Evolutionary conservation across 805 yeast species (phyloP).

Genomic region (Teunomyces atbi): DNA sequence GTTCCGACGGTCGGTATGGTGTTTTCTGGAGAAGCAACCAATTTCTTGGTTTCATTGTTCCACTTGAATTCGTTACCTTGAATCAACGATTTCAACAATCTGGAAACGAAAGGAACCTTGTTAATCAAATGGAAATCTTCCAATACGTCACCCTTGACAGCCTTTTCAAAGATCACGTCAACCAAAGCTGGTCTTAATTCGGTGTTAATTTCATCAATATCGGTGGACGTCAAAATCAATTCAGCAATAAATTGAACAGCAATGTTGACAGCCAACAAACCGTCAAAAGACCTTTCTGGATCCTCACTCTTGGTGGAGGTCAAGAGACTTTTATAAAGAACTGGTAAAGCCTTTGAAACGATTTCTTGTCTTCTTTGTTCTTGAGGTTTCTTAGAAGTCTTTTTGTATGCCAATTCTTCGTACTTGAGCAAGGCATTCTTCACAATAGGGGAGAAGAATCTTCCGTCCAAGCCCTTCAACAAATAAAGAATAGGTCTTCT

Average conservation of each 20-base stretch:
- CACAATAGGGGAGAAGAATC: conserved; percentile 72
- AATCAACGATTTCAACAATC: conserved; percentile 72
- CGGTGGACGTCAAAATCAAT: conserved; percentile 58
- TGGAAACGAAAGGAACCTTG: conserved; percentile 65
- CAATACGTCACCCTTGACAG: conserved; percentile 61
- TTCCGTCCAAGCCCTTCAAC: conserved; percentile 73
- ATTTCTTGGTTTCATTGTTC: conserved; percentile 47
- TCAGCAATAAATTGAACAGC: conserved; percentile 86
- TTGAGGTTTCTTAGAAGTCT: conserved; percentile 84
- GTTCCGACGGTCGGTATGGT: conserved; percentile 49
- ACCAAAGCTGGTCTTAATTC: conserved; percentile 48
- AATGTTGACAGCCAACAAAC: conserved; percentile 60
- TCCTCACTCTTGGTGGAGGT: conserved; percentile 21
- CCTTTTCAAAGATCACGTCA: conserved; percentile 53
- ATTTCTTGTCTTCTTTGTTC: conserved; percentile 73
- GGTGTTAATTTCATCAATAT: conserved; percentile 38
- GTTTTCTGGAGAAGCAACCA: conserved; percentile 40
- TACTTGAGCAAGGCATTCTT: conserved; percentile 60
- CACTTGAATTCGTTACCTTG: conserved; percentile 85
- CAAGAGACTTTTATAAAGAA: conserved; percentile 54
- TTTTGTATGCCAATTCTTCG: conserved; percentile 52
- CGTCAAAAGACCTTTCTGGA: conserved; percentile 44
- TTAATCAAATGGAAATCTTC: conserved; percentile 67
- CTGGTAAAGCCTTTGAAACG: conserved; percentile 60
- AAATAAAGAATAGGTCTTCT: conserved; percentile 87